Evolutionary conservation across 2,329 filamentous ascomycete genomes (phyloP).

Genomic region (Rhinocladiella similis): DNA sequence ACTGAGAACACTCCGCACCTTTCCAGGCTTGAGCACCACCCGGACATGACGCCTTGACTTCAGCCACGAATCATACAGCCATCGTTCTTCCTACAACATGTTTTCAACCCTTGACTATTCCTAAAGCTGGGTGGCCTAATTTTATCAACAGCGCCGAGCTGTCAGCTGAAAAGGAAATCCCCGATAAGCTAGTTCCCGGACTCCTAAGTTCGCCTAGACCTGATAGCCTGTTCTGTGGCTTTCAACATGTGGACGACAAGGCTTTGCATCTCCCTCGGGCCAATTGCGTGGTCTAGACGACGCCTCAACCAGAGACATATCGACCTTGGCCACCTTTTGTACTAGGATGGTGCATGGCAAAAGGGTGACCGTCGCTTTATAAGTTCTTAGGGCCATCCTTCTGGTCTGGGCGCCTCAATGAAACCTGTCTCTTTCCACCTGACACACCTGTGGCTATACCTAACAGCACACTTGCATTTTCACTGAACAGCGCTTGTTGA

Average conservation of each 20-base stretch:
- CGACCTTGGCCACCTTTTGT: neutral
- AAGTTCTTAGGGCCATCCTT: too few species aligned
- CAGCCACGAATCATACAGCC: too few species aligned
- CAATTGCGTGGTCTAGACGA: neutral
- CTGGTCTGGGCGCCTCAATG: too few species aligned
- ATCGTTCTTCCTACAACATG: neutral
- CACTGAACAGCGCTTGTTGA: too few species aligned
- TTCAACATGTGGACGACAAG: neutral
- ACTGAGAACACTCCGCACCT: neutral
- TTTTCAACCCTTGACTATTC: neutral
- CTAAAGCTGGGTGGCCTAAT: neutral
- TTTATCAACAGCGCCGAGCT: neutral
- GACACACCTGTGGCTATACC: neutral
- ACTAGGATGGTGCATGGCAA: neutral
- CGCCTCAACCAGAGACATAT: neutral
- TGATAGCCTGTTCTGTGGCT: neutral
- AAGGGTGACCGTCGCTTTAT: too few species aligned
- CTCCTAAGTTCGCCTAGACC: neutral
- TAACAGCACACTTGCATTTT: neutral
- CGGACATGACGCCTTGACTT: too few species aligned
- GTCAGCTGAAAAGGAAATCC: neutral
- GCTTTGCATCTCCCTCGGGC: neutral
- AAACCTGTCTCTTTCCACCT: too few species aligned
- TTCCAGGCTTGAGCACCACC: neutral
- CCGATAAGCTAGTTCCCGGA: neutral